phyloP scores from a whole-genome alignment of 2,329 filamentous ascomycete genomes.

The Sporothrix schenckii region DNA sequence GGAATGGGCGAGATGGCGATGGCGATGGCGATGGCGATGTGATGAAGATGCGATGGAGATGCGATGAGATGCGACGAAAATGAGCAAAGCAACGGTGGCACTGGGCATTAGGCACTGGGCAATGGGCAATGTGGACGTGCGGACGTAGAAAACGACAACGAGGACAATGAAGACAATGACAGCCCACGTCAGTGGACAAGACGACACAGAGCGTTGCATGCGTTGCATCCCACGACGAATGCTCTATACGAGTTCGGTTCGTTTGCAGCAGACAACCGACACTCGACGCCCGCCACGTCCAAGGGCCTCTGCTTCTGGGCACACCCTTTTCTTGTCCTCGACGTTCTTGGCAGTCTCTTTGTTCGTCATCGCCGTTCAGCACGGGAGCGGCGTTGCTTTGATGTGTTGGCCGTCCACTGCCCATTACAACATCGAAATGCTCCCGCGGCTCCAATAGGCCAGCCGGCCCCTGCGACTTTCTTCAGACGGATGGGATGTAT shows the following conservation, averaged over 20 bases:
- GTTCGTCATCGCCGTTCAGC: neutral
- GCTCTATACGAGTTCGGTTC: too few relatives aligned
- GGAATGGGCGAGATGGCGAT: neutral
- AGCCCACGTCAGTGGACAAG: neutral
- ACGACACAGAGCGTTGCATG: too few relatives aligned
- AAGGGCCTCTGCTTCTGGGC: too few relatives aligned
- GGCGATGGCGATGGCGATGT: slow-evolving; percentile 5
- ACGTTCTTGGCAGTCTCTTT: neutral
- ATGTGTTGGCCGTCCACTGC: slow-evolving; percentile 19
- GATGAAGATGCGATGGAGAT: neutral
- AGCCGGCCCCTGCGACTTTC: neutral
- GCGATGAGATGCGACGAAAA: neutral
- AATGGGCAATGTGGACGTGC: too few relatives aligned
- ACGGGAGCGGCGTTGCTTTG: slow-evolving; percentile 11
- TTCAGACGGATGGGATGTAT: neutral
- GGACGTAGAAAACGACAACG: too few relatives aligned
- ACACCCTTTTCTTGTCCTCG: neutral
- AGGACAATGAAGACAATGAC: too few relatives aligned
- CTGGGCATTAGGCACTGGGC: neutral
- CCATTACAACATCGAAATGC: slow-evolving; percentile 16
- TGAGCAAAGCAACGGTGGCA: slow-evolving; percentile 14
- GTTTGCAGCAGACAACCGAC: neutral
- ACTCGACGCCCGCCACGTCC: neutral
- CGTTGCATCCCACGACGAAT: neutral
- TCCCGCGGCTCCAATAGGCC: neutral